Evolutionary conservation across 192 early-diverging fungal genomes (phyloP).

Genomic region (Rhizophagus sp.): DNA sequence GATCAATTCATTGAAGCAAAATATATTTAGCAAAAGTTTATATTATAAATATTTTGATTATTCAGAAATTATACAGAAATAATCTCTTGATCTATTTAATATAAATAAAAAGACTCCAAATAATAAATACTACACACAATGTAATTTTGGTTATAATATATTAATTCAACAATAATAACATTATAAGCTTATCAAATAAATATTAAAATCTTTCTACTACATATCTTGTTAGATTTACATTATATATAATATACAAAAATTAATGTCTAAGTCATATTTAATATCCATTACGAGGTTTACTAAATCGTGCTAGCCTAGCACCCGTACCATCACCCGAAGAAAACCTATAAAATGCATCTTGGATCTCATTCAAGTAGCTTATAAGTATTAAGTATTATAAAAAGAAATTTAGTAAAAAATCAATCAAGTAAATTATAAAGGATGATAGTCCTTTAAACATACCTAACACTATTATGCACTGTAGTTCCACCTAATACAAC

Average conservation of each 20-base stretch:
- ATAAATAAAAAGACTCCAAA: not conserved
- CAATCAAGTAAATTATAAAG: not conserved
- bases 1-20: not conserved
- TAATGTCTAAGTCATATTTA: not conserved
- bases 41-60: not conserved
- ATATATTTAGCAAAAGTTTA: not conserved
- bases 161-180: not conserved
- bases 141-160: not conserved
- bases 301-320: conserved; percentile 5
- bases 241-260: not conserved
- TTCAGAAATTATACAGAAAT: not conserved
- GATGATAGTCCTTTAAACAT: not conserved
- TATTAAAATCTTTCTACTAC: too few relatives aligned
- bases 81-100: not conserved
- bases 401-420: not conserved
- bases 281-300: not conserved
- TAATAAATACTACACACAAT: too few relatives aligned
- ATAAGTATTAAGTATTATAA: not conserved
- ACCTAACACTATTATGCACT: conserved; percentile 82
- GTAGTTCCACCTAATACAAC: conserved; percentile 91
- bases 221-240: not conserved
- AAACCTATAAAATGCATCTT: conserved; percentile 31
- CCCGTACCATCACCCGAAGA: not conserved
- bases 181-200: too few relatives aligned
- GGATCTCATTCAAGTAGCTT: conserved; percentile 33